phyloP scores from a whole-genome alignment of 139 green algal genomes.

The Pycnococcus provasolii region DNA sequence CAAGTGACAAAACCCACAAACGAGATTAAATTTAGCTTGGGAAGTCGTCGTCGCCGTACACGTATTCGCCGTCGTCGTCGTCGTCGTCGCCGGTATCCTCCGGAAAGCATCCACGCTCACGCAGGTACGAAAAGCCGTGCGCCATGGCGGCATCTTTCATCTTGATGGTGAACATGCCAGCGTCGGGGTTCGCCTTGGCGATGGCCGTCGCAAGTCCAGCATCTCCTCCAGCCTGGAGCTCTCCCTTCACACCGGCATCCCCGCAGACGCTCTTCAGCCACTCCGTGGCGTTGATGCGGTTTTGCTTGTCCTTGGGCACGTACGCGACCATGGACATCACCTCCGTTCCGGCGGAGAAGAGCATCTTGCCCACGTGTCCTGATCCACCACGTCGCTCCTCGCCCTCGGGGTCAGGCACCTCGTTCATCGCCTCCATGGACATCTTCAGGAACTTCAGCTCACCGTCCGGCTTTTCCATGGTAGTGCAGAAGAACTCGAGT shows the following conservation, averaged over 20 bases:
- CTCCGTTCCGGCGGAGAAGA: constrained; percentile 8
- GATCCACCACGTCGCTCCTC: constrained; percentile 25
- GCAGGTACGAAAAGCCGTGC: constrained; percentile 4
- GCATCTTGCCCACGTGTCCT: constrained; percentile 24
- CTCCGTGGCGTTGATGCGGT: constrained; percentile 19
- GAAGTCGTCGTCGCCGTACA: no score
- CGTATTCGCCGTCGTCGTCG: background rate
- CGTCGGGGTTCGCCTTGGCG: no score
- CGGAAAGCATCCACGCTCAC: constrained; percentile 5
- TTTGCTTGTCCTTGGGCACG: constrained; percentile 12
- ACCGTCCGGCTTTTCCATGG: constrained; percentile 7
- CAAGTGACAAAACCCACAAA: no score
- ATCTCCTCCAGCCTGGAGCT: no score
- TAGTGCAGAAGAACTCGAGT: constrained; percentile 21
- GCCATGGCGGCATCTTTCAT: constrained; percentile 20
- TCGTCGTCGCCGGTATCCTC: constrained; percentile 11
- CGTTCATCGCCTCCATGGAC: constrained; percentile 28
- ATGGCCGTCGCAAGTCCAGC: no score
- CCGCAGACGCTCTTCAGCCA: constrained; percentile 20
- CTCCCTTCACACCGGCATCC: background rate
- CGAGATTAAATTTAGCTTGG: no score
- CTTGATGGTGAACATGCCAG: constrained; percentile 17
- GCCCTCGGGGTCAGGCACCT: constrained; percentile 15
- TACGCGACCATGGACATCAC: constrained; percentile 21
- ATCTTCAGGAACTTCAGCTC: constrained; percentile 13